Base-by-base conservation (phyloP, 2,329 filamentous ascomycete species). In the Arthroderma sp. region DNA sequence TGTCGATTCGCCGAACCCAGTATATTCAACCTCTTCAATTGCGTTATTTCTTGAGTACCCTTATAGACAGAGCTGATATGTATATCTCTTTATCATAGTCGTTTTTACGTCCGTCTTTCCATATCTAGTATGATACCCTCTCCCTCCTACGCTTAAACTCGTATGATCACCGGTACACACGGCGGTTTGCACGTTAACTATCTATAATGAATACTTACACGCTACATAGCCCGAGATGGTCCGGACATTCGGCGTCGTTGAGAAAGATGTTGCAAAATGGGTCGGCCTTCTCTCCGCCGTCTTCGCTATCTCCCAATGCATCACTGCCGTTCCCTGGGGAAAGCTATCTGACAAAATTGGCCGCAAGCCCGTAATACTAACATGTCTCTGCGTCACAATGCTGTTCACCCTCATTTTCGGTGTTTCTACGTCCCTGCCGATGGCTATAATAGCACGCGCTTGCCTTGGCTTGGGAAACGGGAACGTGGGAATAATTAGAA, bases 401-500 rank as follows among this genome's bases (percentile, higher is more conserved):
- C 67, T 84, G 0, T 86, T 86, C 41, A 90, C 87, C 63, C 65
- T 96, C 19, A 62, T 89, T 21, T 96, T 91, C 81, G 91, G 93
- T 5, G 83, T 95, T 71, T 89, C 89, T 0, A 86, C 80, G 2
- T 88, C 79, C 61, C 73, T 97, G 8, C 73, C 82, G 2, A 91
- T 93, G 87, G 87, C 91, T 0, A 85, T 98, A 41, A 69, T 78
- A 2, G 81, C 88, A 11, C 82, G 91, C 66, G 86, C 83, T 5
- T 74, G 96, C n/a, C 81, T 88, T 64, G 91, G 93, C 1, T 79
- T 85, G 8, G 84, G 87, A 47, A 96, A 95, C 67, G 93, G 91
- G 56, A 97, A 96, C 67, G 85, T 91, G n/a, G 87, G 93, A 1
- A 96, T 96, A 61, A 85, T 96, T 61, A 77, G 91, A 62, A 95